These are phyloP conservation scores for Nicotiana rustica DNA, from an alignment of 305 asterid species.

Conservation along the genomic window DNA sequence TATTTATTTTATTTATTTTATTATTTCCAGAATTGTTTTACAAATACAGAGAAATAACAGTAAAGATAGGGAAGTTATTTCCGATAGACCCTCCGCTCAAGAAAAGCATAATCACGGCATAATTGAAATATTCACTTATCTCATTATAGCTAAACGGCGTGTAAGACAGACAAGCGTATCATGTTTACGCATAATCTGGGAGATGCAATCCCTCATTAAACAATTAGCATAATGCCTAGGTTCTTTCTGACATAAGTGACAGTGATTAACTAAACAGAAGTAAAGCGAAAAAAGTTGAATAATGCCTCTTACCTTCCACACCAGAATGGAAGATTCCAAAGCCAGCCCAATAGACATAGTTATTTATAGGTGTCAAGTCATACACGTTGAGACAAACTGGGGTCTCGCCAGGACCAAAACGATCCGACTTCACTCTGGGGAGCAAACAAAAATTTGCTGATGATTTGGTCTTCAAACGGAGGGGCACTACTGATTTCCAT, in stretches of 20 bases:
- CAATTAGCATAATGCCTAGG: no score
- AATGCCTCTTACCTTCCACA: constrained; percentile 66
- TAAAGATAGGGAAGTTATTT: no score
- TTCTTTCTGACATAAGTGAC: background rate
- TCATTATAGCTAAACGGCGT: no score
- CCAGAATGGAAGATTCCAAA: constrained; percentile 80
- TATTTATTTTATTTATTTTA: no score
- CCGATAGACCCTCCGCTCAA: no score
- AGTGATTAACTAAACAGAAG: background rate
- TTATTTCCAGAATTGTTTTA: no score
- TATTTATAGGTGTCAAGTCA: constrained; percentile 75
- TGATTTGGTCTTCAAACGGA: constrained; percentile 61
- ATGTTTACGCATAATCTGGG: no score
- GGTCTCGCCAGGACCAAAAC: constrained; percentile 62
- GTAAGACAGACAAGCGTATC: no score
- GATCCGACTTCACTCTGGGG: constrained; percentile 75
- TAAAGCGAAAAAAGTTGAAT: background rate
- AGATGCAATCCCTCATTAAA: no score
- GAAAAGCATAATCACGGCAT: no score
- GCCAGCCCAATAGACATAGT: constrained; percentile 83
- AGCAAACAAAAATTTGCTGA: constrained; percentile 80
- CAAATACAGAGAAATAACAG: no score
- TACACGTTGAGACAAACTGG: constrained; percentile 87
- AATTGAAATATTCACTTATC: no score
- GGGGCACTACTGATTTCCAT: constrained; percentile 78